Base-by-base conservation (phyloP, 2,329 filamentous ascomycete genomes). In the Neocatenulostroma microsporum region DNA sequence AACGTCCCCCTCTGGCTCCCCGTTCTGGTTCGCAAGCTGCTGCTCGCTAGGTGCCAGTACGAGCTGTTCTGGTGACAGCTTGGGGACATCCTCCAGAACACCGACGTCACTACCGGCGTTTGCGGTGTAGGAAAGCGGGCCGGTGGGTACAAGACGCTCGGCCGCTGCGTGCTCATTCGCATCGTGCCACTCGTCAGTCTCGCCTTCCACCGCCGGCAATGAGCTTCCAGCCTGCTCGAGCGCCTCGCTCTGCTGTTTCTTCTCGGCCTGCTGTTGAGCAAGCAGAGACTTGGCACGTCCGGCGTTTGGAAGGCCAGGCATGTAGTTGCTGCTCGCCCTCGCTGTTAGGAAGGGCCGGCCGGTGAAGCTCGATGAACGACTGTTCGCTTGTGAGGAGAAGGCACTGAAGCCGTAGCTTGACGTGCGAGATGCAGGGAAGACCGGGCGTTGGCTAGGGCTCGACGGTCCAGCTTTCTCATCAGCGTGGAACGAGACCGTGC, bases 101-200 rank as follows among this genome's bases (percentile, higher is more conserved):
- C 30, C 30, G 13, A 32, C n/a, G 17, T 32, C 30, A 23, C 30
- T 32, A 18, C 30, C 30, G n/a, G 14, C 20, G 19, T 32, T 20
- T 4, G 30, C 17, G 4, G 9, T 6, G 17, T 21, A 21, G 10
- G 30, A 32, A 9, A 12, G 8, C 9, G 11, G 11, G 17, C 21
- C 30, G 10, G 19, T 13, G 7, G 5, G 20, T 9, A 18, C 14
- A n/a, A n/a, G n/a, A n/a, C n/a, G n/a, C 9, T 10, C 20, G 10
- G 30, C 17, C 4, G 17, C 20, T 21, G 14, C 10, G 3, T 18
- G 17, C 9, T 8, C 13, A 12, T 32, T 32, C 9, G 23, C 23
- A n/a, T 9, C 23, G 8, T 24, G 9, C 23, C 9, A 8, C 9
- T n/a, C 23, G 23, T 24, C 23, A 8, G 8, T 24, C 9, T n/a